Conservation (phyloP, 208 protist genomes). For the Plasmodiophora brassicae region DNA sequence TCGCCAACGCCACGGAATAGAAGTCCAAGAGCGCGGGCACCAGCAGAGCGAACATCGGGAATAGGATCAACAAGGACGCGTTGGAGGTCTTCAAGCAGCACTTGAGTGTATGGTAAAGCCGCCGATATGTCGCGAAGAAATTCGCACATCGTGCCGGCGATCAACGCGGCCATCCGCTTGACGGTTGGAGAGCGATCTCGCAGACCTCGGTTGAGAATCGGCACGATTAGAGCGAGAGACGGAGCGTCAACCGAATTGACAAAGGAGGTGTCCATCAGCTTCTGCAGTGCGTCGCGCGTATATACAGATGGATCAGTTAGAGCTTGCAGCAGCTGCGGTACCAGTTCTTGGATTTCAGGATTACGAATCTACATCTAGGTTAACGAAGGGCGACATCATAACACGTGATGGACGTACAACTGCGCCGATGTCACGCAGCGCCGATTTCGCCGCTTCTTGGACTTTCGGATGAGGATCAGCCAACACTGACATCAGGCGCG, state of each 20-base stretch:
- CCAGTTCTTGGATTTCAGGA: conserved; percentile 65
- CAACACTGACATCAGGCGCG: conserved; percentile 46
- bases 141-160: conserved; percentile 70
- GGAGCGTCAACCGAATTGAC: conserved; percentile 73
- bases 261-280: conserved; percentile 67
- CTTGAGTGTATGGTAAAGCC: conserved; percentile 62
- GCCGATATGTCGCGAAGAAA: conserved; percentile 64
- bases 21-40: conserved; percentile 56
- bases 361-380: conserved; percentile 69
- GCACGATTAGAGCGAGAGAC: conserved; percentile 72
- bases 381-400: background rate
- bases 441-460: conserved; percentile 59
- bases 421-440: conserved; percentile 65
- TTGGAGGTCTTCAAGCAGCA: conserved; percentile 61
- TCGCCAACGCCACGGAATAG: conserved; percentile 67
- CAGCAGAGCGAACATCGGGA: conserved; percentile 63
- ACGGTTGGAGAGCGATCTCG: conserved; percentile 34
- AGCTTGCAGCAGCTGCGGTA: conserved; percentile 59
- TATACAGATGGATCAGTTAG: conserved; percentile 56
- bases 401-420: background rate
- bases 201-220: conserved; percentile 67
- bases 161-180: conserved; percentile 45
- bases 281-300: conserved; percentile 52
- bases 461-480: conserved; percentile 31
- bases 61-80: conserved; percentile 66